phyloP scores from a whole-genome alignment of 768 basidiomycete species.

The Xerocomellus amylosporus region DNA sequence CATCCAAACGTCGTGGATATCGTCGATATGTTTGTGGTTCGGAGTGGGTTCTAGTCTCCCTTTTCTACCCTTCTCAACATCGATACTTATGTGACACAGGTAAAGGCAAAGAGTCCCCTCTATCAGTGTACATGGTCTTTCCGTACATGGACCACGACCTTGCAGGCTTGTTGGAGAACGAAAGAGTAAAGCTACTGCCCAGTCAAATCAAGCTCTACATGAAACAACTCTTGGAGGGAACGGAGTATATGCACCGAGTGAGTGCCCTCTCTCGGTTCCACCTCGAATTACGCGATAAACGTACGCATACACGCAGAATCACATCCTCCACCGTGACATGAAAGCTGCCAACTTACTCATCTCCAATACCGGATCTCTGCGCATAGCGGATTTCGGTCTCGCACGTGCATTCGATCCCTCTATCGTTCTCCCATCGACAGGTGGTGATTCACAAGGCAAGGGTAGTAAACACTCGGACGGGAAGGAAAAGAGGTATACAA shows the following conservation, averaged over 20 bases:
- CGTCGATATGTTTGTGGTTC: conserved; percentile 88
- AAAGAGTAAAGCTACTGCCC: conserved; percentile 75
- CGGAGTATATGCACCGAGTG: conserved; percentile 93
- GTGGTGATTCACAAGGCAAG: conserved; percentile 19
- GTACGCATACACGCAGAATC: conserved; percentile 57
- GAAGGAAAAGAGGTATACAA: conserved; percentile 79
- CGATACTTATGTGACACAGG: conserved; percentile 12
- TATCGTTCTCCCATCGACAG: conserved; percentile 32
- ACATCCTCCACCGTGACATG: conserved; percentile 97
- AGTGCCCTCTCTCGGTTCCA: conserved; percentile 30
- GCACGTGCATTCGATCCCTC: conserved; percentile 74
- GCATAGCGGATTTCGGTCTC: conserved; percentile 95
- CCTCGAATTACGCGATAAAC: conserved; percentile 4
- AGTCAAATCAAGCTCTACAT: conserved; percentile 94
- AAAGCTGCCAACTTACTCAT: conserved; percentile 98
- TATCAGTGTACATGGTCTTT: conserved; percentile 97
- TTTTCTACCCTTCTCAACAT: background rate
- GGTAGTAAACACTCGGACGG: conserved; percentile 38
- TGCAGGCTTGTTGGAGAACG: conserved; percentile 90
- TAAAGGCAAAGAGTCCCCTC: conserved; percentile 59
- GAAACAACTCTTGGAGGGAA: conserved; percentile 94
- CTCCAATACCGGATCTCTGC: conserved; percentile 76
- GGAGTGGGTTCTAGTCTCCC: conserved; percentile 48
- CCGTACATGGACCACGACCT: conserved; percentile 99
- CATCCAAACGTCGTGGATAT: conserved; percentile 87